These are phyloP conservation scores for Trichosanthes truncata DNA, from an alignment of 306 rosid species.

Conservation along the genomic window DNA sequence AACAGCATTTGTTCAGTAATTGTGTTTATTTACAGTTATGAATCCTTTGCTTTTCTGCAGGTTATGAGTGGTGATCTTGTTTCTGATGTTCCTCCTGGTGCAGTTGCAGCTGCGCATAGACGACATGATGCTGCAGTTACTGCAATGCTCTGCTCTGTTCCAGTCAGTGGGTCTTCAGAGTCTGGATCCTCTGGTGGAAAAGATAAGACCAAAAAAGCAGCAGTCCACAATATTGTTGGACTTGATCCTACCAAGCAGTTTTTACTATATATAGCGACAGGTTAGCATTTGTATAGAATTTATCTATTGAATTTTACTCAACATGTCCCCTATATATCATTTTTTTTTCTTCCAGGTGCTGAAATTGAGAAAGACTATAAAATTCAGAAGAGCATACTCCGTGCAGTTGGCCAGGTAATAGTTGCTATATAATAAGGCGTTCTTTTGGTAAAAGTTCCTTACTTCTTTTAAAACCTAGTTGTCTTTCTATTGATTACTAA, in stretches of 20 bases:
- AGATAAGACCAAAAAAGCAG: constrained; percentile 83
- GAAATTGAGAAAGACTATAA: constrained; percentile 86
- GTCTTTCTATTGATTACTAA: neutral
- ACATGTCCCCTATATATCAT: constrained; percentile 15
- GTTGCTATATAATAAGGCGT: neutral
- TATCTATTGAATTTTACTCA: neutral
- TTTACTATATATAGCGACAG: constrained; percentile 77
- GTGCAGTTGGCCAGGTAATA: constrained; percentile 79
- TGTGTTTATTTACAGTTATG: constrained; percentile 9
- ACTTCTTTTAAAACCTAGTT: neutral
- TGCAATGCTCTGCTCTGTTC: constrained; percentile 86
- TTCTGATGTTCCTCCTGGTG: constrained; percentile 90
- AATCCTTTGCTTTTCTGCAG: constrained; percentile 39
- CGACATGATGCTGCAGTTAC: constrained; percentile 89
- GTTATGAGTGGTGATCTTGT: constrained; percentile 96
- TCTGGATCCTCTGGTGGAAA: constrained; percentile 81
- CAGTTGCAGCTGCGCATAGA: constrained; percentile 93
- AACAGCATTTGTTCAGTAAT: constrained; percentile 6
- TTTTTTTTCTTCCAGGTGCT: constrained; percentile 42
- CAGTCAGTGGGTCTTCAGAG: constrained; percentile 75
- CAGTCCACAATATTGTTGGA: constrained; percentile 73
- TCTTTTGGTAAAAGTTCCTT: neutral
- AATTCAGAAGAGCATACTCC: constrained; percentile 72
- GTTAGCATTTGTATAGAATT: constrained; percentile 29
- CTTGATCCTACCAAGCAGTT: constrained; percentile 83